Conservation (phyloP, 2,329 filamentous ascomycete genomes). For the Fusarium dlaminii region DNA sequence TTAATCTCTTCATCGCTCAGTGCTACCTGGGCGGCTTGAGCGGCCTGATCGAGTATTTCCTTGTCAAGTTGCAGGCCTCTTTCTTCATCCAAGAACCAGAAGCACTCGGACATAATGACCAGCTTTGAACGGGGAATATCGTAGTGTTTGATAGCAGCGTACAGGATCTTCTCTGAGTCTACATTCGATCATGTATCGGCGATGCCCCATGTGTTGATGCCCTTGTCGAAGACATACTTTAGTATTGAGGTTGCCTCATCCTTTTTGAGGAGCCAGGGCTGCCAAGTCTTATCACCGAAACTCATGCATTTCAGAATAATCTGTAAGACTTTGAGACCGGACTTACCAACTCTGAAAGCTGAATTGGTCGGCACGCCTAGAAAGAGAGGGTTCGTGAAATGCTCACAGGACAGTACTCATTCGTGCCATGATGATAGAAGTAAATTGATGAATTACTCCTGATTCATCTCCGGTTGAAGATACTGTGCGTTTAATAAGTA, state of each 20-base stretch:
- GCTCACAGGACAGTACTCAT: no score
- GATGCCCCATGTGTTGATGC: background rate
- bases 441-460: accelerated
- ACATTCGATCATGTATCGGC: background rate
- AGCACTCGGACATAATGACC: background rate
- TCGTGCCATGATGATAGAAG: accelerated
- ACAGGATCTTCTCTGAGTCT: background rate
- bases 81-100: no score
- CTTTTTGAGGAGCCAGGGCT: background rate
- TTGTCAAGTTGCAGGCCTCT: no score
- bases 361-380: accelerated
- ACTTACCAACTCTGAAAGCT: background rate
- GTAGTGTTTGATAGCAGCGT: background rate
- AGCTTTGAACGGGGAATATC: background rate
- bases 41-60: no score
- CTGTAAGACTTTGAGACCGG: background rate
- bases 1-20: background rate
- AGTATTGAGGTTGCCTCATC: background rate
- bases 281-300: background rate
- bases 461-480: background rate
- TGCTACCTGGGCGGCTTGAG: no score
- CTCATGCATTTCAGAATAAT: background rate
- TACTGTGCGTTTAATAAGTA: accelerated
- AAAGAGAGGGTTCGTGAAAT: accelerated
- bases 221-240: background rate